phyloP scores from a whole-genome alignment of 495 filamentous ascomycete genomes.

The Haplographium delicatum region DNA sequence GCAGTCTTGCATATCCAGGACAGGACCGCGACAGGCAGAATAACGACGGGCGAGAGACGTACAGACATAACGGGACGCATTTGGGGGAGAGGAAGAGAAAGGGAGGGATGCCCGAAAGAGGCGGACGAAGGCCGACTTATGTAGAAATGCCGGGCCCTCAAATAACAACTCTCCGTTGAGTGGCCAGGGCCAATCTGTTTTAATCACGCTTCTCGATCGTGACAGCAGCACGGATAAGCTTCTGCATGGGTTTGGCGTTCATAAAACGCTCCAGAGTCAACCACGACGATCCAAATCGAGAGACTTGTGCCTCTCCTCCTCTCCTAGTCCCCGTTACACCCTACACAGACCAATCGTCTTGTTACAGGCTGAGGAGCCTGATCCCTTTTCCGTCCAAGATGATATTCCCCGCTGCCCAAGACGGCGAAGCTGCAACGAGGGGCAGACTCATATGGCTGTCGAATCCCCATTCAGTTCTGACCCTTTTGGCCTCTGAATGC shows the following conservation, averaged over 20 bases:
- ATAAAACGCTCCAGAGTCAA: constrained; percentile 15
- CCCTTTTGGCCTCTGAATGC: not conserved
- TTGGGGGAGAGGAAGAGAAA: not conserved
- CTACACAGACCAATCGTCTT: constrained; percentile 19
- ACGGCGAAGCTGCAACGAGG: not conserved
- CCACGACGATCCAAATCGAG: constrained; percentile 16
- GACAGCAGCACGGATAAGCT: constrained; percentile 17
- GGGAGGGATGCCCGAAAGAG: not conserved
- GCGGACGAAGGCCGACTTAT: constrained; percentile 6
- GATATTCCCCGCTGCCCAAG: too few relatives aligned
- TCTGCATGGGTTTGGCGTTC: constrained; percentile 18
- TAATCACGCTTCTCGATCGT: constrained; percentile 22
- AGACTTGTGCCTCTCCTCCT: constrained; percentile 6
- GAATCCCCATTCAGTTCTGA: too few relatives aligned
- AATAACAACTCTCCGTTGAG: constrained; percentile 4
- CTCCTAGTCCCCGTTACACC: constrained; percentile 1
- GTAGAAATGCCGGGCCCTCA: constrained; percentile 21
- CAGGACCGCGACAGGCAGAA: not conserved
- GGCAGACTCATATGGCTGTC: too few relatives aligned
- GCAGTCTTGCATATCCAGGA: not conserved
- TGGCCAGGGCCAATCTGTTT: constrained; percentile 21
- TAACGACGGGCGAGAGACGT: not conserved
- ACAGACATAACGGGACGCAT: not conserved
- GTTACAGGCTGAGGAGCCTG: constrained; percentile 11
- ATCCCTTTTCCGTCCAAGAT: constrained; percentile 1